Percentiles rank a stretch among this genome's conserved stretches.
phyloP scores from a whole-genome alignment of 2,329 filamentous ascomycete genomes.

The Penicillium sumatraense region DNA sequence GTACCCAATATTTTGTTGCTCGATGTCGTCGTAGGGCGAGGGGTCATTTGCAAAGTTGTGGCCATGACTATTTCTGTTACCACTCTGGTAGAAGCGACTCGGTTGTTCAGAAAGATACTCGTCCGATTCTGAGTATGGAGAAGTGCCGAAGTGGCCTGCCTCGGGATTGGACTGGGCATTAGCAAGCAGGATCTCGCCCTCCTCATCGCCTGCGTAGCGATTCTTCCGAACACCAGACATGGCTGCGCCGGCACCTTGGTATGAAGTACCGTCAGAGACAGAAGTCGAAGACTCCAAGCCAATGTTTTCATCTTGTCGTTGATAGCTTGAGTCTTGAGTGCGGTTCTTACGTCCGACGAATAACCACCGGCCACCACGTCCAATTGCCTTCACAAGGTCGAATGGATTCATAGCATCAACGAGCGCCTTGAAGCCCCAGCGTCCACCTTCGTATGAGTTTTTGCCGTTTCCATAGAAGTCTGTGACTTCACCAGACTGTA shows the following conservation, averaged over 20 bases:
- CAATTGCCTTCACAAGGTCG: slow-evolving; percentile 81
- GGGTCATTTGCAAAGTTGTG: background rate
- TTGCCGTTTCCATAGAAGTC: slow-evolving; percentile 48
- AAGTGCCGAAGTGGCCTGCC: slow-evolving; percentile 23
- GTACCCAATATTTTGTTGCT: slow-evolving; percentile 16
- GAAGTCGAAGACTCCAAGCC: slow-evolving; percentile 30
- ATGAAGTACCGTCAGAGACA: slow-evolving; percentile 28
- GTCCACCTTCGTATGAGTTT: slow-evolving; percentile 66
- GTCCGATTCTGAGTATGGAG: slow-evolving; percentile 25
- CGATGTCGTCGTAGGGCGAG: slow-evolving; percentile 20
- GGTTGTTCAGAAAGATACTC: slow-evolving; percentile 21
- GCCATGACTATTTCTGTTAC: background rate
- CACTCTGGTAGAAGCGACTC: slow-evolving; percentile 14
- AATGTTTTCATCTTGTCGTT: slow-evolving; percentile 32
- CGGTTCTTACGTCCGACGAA: slow-evolving; percentile 69
- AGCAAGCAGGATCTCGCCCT: slow-evolving; percentile 44
- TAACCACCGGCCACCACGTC: slow-evolving; percentile 78
- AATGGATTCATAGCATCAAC: slow-evolving; percentile 76
- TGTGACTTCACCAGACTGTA: slow-evolving; percentile 50
- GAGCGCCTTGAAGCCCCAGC: slow-evolving; percentile 67
- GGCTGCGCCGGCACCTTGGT: slow-evolving; percentile 29
- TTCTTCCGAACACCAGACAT: slow-evolving; percentile 26
- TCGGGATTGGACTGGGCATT: slow-evolving; percentile 44
- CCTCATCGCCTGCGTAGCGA: slow-evolving; percentile 38
- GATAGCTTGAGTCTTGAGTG: slow-evolving; percentile 46